phyloP scores from a whole-genome alignment of 768 basidiomycete species.

The Clitopilus passeckerianus region DNA sequence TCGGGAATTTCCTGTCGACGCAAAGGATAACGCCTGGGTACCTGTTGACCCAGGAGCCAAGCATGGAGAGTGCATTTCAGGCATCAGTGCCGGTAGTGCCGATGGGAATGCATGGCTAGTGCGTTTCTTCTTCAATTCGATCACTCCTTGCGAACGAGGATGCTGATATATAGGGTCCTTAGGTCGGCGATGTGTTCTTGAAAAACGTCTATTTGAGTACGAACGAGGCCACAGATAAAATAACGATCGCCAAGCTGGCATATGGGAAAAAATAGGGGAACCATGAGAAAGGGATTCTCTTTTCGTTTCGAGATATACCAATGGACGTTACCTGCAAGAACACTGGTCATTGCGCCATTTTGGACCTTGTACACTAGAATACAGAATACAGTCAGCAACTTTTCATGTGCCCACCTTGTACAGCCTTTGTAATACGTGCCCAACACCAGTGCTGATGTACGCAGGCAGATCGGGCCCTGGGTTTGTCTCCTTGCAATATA shows the following conservation, averaged over 20 bases:
- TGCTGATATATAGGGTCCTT: not conserved
- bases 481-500: no score
- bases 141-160: not conserved
- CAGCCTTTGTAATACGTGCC: no score
- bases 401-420: no score
- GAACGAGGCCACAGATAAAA: constrained; percentile 25
- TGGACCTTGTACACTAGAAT: no score
- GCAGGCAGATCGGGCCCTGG: no score
- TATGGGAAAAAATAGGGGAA: not conserved
- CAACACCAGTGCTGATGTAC: no score
- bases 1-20: constrained; percentile 49
- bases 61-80: constrained; percentile 51
- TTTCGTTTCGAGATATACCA: not conserved
- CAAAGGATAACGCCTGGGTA: constrained; percentile 51
- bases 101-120: constrained; percentile 52
- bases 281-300: not conserved
- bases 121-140: constrained; percentile 19
- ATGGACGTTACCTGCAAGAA: not conserved
- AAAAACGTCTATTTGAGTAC: constrained; percentile 37
- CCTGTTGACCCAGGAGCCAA: constrained; percentile 42
- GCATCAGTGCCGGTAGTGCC: constrained; percentile 50
- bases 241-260: constrained; percentile 24
- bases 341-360: not conserved
- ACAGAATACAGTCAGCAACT: no score
- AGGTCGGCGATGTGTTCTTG: constrained; percentile 37